Evolutionary conservation across 306 rosid species (phyloP), one percentile per base, ranked within the genome.

Genomic region (Medicago lupulina): DNA sequence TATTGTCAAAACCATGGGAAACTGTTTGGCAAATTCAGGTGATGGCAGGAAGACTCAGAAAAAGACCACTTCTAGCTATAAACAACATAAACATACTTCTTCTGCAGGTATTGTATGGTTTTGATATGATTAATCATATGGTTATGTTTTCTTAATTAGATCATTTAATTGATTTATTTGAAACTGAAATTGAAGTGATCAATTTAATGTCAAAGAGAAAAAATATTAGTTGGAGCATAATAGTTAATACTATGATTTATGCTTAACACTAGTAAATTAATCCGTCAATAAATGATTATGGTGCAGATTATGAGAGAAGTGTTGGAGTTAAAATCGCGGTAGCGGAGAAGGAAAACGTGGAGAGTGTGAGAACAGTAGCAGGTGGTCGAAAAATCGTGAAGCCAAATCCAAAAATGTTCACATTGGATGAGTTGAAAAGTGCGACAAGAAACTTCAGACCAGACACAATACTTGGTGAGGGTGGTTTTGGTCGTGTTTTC

Each of bases 401-500:
- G 2, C 63, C 44, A 9, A 86, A 83, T 19, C 79, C 87, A 41
- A 96, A 72, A 66, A 31, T 77, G 43, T 96, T 83, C 75, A 83
- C 79, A 8, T 44, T 89, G 23, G 84, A 88, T 6, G 97, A 92
- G 61, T 73, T 96, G 68, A 90, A 89, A 81, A 87, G 82, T 74
- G 97, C 92, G 0, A 96, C 99, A 0, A 75, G 87, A 71, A 82
- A 96, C n/a, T 96, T 96, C 76, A 84, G 88, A 34, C 96, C 98
- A 0, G 87, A 87, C 74, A 85, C 93, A 1, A 75, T 90, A 31
- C 59, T 92, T 0, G 99, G 99, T 0, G 98, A 90, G 51, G 99
- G 99, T 8, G 98, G 99, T 12, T 96, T 96, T 25, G 99, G 99
- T 1, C 76, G 89, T 49, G 99, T 96, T 5, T 96, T 92, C 83